Percentiles rank a stretch among this genome's conserved stretches.
These are phyloP conservation scores for Miscanthus lutarioriparius DNA, from an alignment of 176 grass and related monocot genomes.

Conservation along the genomic window DNA sequence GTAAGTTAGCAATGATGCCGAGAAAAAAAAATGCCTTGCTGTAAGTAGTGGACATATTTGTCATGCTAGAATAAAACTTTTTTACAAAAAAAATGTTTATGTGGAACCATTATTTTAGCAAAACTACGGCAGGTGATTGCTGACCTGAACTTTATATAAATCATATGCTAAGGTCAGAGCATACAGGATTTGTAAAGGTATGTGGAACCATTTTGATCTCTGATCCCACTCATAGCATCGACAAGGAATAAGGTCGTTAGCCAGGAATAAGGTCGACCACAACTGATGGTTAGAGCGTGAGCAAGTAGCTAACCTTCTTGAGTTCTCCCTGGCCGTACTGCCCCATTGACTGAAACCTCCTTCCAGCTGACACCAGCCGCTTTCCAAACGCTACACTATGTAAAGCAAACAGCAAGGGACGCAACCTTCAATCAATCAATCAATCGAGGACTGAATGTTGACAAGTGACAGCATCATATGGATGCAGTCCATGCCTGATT, in stretches of 20 bases:
- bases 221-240: background rate
- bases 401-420: constrained; percentile 36
- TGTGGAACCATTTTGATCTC: background rate
- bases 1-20: background rate
- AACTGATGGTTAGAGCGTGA: constrained; percentile 1
- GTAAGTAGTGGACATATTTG: constrained; percentile 1
- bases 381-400: constrained; percentile 87
- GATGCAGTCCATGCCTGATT: constrained; percentile 64
- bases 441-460: constrained; percentile 5
- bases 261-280: background rate
- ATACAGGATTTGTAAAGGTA: background rate
- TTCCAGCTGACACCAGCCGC: constrained; percentile 70
- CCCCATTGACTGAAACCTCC: constrained; percentile 79
- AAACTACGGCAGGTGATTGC: background rate
- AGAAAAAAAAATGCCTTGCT: background rate
- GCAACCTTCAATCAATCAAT: constrained; percentile 12
- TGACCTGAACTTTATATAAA: background rate
- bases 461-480: background rate
- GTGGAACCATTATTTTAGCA: background rate
- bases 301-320: constrained; percentile 51
- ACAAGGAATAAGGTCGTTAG: background rate
- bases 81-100: background rate
- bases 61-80: background rate
- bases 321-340: constrained; percentile 70
- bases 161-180: background rate